Base-by-base conservation (phyloP, 164 flowering plant species). In the Sextonia rubra region DNA sequence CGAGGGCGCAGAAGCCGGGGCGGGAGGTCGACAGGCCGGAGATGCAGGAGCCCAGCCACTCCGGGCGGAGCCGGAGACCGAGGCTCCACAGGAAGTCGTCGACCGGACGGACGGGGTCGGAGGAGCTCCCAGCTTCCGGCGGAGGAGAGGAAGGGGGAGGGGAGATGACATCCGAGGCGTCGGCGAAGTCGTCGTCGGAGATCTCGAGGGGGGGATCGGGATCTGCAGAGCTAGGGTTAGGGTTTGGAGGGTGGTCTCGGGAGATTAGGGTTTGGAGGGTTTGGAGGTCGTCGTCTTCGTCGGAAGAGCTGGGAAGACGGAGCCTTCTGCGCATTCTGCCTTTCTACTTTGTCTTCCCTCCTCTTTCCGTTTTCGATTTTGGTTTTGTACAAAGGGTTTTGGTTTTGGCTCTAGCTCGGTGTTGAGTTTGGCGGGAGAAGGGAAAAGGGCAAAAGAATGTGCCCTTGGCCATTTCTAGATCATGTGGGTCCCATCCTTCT, bases 11-110 rank as follows among this genome's bases (percentile, higher is more conserved):
- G 68, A 87, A 90, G 3, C 88, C 89, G 3, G 75, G 68, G 18
- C 79, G 78, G 1, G 88, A 80, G 25, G 68, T 72, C 60, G 81
- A 77, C 5, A 95, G 83, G 3, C 76, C 84, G 9, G 64, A 32
- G 49, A 86, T 27, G 77, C 96, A 90, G 9, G 90, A 79, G 61
- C 77, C 86, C 47, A 90, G 58, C 99, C 99, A 95, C 29, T 93
- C 90, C 25, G 79, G 76, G 71, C 79, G 81, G 67, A 88, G 60
- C 11, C 82, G 80, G 75, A 93, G 65, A 23, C 99, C 98, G 15
- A 88, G 74, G 12, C 74, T 69, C 27, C 48, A 26, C 1, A 92
- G 84, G 23, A 77, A 73, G 11, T 71, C 86, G 14, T 70, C 71
- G 1, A 91, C 49, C 44, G 90, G 85, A 71, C 79, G 79, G 30